Percentiles rank a stretch among this genome's conserved stretches.
Conservation (phyloP, 1,139 yeast genomes). For the Tardiomyces depauwii region DNA sequence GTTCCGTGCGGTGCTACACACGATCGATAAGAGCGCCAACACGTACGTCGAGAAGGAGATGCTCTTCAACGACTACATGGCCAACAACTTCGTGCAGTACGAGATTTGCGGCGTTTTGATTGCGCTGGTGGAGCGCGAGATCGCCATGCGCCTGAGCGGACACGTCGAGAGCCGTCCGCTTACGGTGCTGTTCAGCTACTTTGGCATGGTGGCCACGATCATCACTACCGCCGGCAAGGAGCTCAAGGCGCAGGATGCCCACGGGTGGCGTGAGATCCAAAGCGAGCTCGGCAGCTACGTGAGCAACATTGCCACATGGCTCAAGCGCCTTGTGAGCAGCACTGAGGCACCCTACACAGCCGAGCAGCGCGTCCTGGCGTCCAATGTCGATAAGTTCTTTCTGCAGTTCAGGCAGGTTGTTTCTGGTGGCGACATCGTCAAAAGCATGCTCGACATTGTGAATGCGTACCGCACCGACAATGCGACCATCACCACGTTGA, state of each 20-base stretch:
- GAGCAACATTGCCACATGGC: slow-evolving; percentile 14
- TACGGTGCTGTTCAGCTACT: not conserved
- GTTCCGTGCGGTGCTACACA: not conserved
- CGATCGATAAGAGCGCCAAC: not conserved
- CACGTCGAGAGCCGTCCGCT: not conserved
- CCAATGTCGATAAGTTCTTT: slow-evolving; percentile 14
- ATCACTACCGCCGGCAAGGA: not conserved
- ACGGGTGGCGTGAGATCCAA: slow-evolving; percentile 5
- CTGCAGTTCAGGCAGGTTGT: slow-evolving; percentile 13
- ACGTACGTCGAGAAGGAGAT: not conserved
- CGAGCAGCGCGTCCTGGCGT: slow-evolving; percentile 14
- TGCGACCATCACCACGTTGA: slow-evolving; percentile 41
- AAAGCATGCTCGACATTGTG: slow-evolving; percentile 18
- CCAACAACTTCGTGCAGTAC: not conserved
- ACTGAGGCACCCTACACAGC: slow-evolving; percentile 13
- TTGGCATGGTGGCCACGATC: not conserved
- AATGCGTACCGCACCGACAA: slow-evolving; percentile 17
- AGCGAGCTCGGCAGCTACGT: slow-evolving; percentile 11
- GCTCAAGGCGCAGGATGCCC: not conserved
- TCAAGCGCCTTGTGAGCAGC: slow-evolving; percentile 13
- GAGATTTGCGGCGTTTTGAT: not conserved
- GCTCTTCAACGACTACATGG: not conserved
- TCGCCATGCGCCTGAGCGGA: not conserved
- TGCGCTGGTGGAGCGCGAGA: not conserved
- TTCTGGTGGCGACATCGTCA: slow-evolving; percentile 18